A percentile compares a stretch with the other conserved stretches of the same genome.
Evolutionary conservation across 768 basidiomycete genomes (phyloP).

Genomic region (Rhodotorula graminis): DNA sequence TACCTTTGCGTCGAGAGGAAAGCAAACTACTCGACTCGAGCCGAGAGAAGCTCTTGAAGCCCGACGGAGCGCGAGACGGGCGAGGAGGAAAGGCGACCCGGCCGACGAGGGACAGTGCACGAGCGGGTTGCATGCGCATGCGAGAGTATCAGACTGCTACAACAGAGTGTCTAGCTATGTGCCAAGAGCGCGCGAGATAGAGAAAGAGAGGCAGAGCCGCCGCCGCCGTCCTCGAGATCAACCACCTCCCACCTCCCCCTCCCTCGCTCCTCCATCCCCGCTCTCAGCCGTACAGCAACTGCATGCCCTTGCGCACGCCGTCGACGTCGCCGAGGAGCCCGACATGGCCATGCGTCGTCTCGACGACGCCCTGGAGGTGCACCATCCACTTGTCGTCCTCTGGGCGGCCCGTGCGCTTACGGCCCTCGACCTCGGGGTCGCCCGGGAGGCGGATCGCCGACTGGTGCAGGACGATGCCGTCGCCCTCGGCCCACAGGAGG

Average conservation of each 20-base stretch:
- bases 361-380: slow-evolving; percentile 15
- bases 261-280: background rate
- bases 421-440: slow-evolving; percentile 11
- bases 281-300: slow-evolving; percentile 2
- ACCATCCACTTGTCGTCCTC: slow-evolving; percentile 5
- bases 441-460: slow-evolving; percentile 18
- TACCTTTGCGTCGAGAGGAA: too few relatives aligned
- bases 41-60: too few relatives aligned
- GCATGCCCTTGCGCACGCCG: slow-evolving; percentile 9
- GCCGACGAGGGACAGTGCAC: background rate
- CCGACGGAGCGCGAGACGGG: too few relatives aligned
- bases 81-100: too few relatives aligned
- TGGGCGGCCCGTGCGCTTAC: background rate
- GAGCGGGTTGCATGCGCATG: too few relatives aligned
- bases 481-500: slow-evolving; percentile 29
- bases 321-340: slow-evolving; percentile 16
- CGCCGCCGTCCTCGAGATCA: too few relatives aligned
- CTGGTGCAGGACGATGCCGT: slow-evolving; percentile 28
- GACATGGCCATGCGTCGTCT: slow-evolving; percentile 22
- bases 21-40: too few relatives aligned
- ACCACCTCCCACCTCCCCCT: too few relatives aligned
- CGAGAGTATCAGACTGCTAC: background rate
- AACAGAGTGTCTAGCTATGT: background rate
- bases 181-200: background rate
- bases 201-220: background rate